Base-by-base conservation (phyloP, 2,329 filamentous ascomycete genomes). In the Pseudopyrenochaeta lycopersici region DNA sequence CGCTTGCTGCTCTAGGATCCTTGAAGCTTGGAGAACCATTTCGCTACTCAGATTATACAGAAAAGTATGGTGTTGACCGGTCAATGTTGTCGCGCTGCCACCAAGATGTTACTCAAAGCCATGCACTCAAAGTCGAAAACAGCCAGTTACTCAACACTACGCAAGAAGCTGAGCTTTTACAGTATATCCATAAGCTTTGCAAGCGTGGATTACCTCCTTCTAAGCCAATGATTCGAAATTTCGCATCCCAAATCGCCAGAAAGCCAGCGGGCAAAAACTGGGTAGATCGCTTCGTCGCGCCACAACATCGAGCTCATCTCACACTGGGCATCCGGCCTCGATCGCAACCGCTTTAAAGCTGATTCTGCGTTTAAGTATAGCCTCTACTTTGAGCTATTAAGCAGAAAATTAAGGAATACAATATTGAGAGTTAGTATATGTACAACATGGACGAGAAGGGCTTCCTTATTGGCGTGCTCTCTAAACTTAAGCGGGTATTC, bases 361-460 rank as follows among this genome's bases (percentile, higher is more conserved):
- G 53, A 68, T 43, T 58, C 36, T 32, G 36, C 29, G 21, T 32
- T 47, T n/a, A 54, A 61, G 49, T 67, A 63, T 51, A 47, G 20
- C 17, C 53, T 52, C 18, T 56, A 52, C 20, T 68, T 66, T 36
- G 40, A 59, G 27, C 50, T 58, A 31, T 30, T 56, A 33, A 20
- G 30, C 23, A 32, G 18, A 39, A 52, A 42, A 43, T 56, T 15
- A 30, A 39, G 30, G 17, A 27, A 52, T 47, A 50, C 18, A 20
- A 43, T 7, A 18, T 49, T 14, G 44, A 43, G 9, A 30, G 33
- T 27, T 17, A 33, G 23, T 30, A 47, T 36, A 55, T 36, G 17
- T 56, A 52, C 29, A 52, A 51, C 40, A 51, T 55, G 32, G 52
- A 55, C 48, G 32, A 51, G 43, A 51, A 55, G 33, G 47, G 52